Base-by-base conservation (phyloP, 805 yeast species). In the Peterozyma toletana region DNA sequence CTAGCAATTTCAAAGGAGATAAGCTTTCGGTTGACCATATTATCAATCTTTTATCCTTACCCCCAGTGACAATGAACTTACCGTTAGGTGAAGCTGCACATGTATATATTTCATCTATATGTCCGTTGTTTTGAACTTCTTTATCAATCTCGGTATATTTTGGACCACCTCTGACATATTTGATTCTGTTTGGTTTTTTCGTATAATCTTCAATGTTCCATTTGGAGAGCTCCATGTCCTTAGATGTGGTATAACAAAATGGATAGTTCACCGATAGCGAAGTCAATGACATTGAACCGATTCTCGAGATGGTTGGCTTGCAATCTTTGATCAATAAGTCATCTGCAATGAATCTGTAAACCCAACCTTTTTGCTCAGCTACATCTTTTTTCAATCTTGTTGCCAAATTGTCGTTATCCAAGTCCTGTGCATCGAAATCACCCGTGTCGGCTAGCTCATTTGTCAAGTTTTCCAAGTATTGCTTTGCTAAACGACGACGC, bases 401-500 rank as follows among this genome's bases (percentile, higher is more conserved):
- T 4, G 89, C 77, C 40, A 93, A 73, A 52, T 86, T 83, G 54
- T 93, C 98, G 46, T 83, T 76, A 63, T 91, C 99, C 52, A 91
- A 64, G 53, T 93, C 97, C 52, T 80, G 78, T 9, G 99, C 98
- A 67, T 89, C 96, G 54, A 87, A 90, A 41, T 74, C 79, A 44
- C 68, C 75, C n/a, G 46, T 50, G 10, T 47, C 45, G 9, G 45
- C 50, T 15, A 71, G 73, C 48, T 83, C 87, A 3, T 68, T 64
- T 58, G 85, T 79, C 55, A 93, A 66, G 56, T 84, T 85, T 38
- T 83, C 89, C 49, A 93, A 68, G 62, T 93, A 93, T 62, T 90
- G 93, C 62, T 89, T 89, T 14, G 98, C 98, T 47, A 93, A 71
- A 57, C 98, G 72, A 64, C 99, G 78, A 63, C 99, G 78, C 63